These are phyloP conservation scores for Stylosanthes scabra DNA, from an alignment of 331 rosid species.

Conservation along the genomic window DNA sequence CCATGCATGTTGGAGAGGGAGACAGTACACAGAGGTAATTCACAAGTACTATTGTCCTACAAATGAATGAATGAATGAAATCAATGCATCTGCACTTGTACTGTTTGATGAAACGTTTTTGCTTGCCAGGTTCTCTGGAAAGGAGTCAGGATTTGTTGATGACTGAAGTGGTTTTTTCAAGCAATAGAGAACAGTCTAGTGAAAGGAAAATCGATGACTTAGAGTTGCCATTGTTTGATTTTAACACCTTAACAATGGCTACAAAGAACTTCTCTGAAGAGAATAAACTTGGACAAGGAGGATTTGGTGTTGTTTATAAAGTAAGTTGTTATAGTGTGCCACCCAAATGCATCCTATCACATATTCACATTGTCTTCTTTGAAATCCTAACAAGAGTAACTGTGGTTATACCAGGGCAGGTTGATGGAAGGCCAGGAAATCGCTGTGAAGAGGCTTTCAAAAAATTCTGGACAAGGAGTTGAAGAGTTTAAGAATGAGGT, in stretches of 20 bases:
- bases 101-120: conserved; percentile 24
- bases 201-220: conserved; percentile 65
- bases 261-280: conserved; percentile 70
- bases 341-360: neutral
- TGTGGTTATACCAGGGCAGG: conserved; percentile 59
- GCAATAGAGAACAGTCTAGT: conserved; percentile 54
- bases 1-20: conserved; percentile 35
- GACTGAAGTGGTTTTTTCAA: conserved; percentile 54
- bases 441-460: conserved; percentile 81
- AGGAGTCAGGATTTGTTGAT: conserved; percentile 76
- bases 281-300: conserved; percentile 81
- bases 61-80: conserved; percentile 10
- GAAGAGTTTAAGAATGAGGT: conserved; percentile 84
- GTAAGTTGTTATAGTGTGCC: conserved; percentile 39
- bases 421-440: conserved; percentile 59
- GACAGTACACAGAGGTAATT: conserved; percentile 50
- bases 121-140: conserved; percentile 59
- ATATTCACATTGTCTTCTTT: neutral
- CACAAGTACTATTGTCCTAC: neutral
- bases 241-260: conserved; percentile 55
- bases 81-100: conserved; percentile 14
- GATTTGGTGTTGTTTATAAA: conserved; percentile 79
- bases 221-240: conserved; percentile 76
- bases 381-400: conserved; percentile 22
- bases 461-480: conserved; percentile 76